Conservation (phyloP, 1,284 basidiomycete species). For the Ceratobasidium sp. region DNA sequence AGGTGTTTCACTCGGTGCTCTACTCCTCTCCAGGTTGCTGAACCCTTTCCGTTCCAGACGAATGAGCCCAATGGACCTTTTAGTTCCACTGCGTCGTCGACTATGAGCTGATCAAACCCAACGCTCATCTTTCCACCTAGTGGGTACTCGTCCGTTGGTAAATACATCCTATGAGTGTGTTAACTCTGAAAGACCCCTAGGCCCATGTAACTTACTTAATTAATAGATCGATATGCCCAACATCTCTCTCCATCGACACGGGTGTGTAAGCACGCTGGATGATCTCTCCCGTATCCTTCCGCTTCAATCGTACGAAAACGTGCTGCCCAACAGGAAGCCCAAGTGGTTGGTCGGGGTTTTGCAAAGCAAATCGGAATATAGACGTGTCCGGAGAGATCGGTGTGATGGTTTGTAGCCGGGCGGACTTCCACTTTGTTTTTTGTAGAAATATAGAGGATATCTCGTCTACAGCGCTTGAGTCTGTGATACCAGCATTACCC, state of each 20-base stretch:
- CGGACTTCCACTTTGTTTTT: slow-evolving; percentile 65
- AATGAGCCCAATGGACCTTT: slow-evolving; percentile 75
- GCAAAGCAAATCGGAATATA: slow-evolving; percentile 66
- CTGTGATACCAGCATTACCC: too few species aligned
- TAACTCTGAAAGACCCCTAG: not conserved
- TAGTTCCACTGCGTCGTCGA: slow-evolving; percentile 66
- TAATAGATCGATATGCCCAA: slow-evolving; percentile 65
- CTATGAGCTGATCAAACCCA: slow-evolving; percentile 61
- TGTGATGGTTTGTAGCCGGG: slow-evolving; percentile 58
- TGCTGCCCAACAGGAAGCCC: slow-evolving; percentile 75
- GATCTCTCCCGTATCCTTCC: slow-evolving; percentile 59
- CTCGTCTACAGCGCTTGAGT: not conserved
- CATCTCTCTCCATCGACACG: slow-evolving; percentile 59
- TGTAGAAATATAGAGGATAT: slow-evolving; percentile 58
- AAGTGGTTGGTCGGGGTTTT: slow-evolving; percentile 58
- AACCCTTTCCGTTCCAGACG: slow-evolving; percentile 62
- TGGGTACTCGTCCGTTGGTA: slow-evolving; percentile 57
- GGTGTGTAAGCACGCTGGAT: slow-evolving; percentile 75
- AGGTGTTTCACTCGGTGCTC: slow-evolving; percentile 58
- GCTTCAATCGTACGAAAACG: slow-evolving; percentile 63
- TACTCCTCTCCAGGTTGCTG: slow-evolving; percentile 57
- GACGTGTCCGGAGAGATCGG: slow-evolving; percentile 63
- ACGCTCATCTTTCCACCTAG: slow-evolving; percentile 69
- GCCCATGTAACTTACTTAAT: slow-evolving; percentile 65
- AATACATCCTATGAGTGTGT: slow-evolving; percentile 57